Conservation (phyloP, 2,329 filamentous ascomycete genomes). For the Xylaria sp. region DNA sequence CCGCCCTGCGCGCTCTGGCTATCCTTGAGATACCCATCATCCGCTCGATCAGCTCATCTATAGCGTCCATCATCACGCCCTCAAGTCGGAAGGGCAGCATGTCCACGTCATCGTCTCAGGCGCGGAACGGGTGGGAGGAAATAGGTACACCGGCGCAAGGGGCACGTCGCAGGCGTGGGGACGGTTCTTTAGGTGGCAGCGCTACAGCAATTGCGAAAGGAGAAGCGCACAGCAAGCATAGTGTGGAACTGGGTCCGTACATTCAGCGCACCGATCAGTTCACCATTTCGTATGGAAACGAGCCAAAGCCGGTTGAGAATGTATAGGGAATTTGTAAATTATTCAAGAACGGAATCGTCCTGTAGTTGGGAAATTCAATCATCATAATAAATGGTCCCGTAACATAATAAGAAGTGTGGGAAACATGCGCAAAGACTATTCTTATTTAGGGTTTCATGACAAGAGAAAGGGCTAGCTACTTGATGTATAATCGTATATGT, state of each 20-base stretch:
- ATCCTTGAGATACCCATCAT: not conserved
- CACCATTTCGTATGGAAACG: not conserved
- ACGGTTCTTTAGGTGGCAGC: not conserved
- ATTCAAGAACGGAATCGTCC: not conserved
- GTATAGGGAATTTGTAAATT: not conserved
- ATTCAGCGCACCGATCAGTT: not conserved
- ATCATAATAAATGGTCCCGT: not conserved
- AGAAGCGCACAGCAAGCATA: not conserved
- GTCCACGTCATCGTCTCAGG: not conserved
- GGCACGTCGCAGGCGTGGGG: not conserved
- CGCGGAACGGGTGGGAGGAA: not conserved
- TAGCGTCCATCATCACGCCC: not conserved
- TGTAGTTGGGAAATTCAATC: not conserved
- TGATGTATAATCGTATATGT: not conserved
- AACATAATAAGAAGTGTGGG: not conserved
- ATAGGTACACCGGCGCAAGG: not conserved
- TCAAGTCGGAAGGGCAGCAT: not conserved
- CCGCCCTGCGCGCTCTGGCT: not conserved
- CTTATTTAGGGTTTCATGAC: not conserved
- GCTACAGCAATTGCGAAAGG: not conserved
- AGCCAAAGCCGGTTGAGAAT: not conserved
- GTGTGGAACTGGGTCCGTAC: not conserved
- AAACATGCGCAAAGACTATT: not conserved
- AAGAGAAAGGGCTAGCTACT: not conserved
- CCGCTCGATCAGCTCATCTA: slow-evolving; percentile 2